A percentile compares a stretch with the other conserved stretches of the same genome.
phyloP scores from a whole-genome alignment of 441 rosid genomes.

The Kokia cookei region DNA sequence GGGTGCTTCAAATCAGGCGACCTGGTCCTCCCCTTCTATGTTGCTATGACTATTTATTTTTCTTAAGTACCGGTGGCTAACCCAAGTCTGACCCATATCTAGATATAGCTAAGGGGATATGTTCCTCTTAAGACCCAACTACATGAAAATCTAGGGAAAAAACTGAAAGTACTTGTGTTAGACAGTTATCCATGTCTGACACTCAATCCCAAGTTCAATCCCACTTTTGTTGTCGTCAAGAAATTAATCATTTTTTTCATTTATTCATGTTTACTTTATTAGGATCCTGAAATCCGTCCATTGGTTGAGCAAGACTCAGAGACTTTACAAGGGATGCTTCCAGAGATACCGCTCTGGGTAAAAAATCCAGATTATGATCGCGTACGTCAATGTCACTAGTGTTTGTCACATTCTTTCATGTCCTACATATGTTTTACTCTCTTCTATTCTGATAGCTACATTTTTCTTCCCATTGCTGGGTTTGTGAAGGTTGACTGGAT shows the following conservation, averaged over 20 bases:
- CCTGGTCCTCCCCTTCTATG: not conserved
- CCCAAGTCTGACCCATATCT: not conserved
- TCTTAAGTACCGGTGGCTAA: too few relatives aligned
- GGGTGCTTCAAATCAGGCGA: not conserved
- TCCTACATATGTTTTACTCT: not conserved
- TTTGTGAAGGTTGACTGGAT: constrained; percentile 85
- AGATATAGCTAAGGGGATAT: not conserved
- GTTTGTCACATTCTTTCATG: not conserved
- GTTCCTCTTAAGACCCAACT: not conserved
- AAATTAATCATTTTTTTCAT: not conserved
- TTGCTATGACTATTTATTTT: too few relatives aligned
- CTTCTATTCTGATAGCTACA: constrained; percentile 9
- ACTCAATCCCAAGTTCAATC: not conserved
- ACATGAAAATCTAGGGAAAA: not conserved
- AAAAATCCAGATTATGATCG: constrained; percentile 92
- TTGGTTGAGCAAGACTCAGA: constrained; percentile 71
- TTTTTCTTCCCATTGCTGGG: not conserved
- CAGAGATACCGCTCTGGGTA: constrained; percentile 94
- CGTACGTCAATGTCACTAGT: constrained; percentile 38
- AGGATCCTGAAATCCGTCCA: constrained; percentile 73
- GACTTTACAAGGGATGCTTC: constrained; percentile 75
- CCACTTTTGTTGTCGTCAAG: not conserved
- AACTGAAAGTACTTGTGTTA: not conserved
- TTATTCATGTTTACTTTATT: constrained; percentile 12
- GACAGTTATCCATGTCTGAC: not conserved